Base-by-base conservation (phyloP, 805 yeast species). In the Jamesozyma piceae region DNA sequence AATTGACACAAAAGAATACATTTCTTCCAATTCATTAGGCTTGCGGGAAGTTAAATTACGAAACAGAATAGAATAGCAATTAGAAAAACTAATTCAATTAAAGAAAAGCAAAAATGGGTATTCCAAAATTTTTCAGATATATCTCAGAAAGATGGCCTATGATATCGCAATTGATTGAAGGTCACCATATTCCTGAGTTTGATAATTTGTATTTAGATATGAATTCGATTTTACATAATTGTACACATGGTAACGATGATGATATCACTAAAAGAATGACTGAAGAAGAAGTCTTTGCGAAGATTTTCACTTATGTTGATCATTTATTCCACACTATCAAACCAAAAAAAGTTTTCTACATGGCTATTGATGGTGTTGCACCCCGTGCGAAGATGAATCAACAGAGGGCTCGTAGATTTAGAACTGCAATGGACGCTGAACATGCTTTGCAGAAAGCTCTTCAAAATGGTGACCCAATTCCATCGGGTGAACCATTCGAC, bases 281-380 rank as follows among this genome's bases (percentile, higher is more conserved):
- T 3, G 97, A 92, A 49, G 95, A 89, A 54, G 89, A 86, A 60
- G 89, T 88, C 73, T 92, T 79, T 66, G 80, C 87, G 15, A 82
- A 90, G n/a, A 88, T 92, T 38, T 90, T 89, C 67, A 82, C 85
- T 28, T 92, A 92, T 58, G 90, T 92, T 49, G 98, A 92, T 61
- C 97, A 92, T 63, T 68, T 92, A 44, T 90, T 92, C 56, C 80
- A 80, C 48, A 77, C 87, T 21, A 88, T 92, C 50, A 78, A 80
- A 60, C 99, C 99, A 8, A 73, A 83, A 54, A 75, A 86, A 58
- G 77, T 82, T 13, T 85, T 90, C 53, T 89, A 82, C 60, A 88
- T 90, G 95, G 97, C 98, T 3, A 85, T 90, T 54, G 98, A 90
- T 67, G 98, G 98, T 60, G 97, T 90, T 40, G 98, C 98, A 0